Evolutionary conservation across 1,139 yeast species (phyloP).

Genomic region (Candida frijolesensis): DNA sequence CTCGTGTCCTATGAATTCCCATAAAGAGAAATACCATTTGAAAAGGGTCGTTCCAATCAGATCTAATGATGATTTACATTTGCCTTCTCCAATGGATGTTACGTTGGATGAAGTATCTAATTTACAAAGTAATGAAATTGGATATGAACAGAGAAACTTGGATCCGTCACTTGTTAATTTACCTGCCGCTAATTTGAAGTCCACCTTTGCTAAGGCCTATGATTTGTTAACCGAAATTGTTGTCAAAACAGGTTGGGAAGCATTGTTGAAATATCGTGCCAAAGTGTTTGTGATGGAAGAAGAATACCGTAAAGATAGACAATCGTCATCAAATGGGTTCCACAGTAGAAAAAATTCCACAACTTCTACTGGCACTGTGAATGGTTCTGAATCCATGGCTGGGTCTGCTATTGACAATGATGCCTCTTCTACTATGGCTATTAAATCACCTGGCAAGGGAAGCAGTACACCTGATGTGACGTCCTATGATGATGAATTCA

Average conservation of each 20-base stretch:
- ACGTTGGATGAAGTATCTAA: slow-evolving; percentile 63
- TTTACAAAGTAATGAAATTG: slow-evolving; percentile 54
- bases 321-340: slow-evolving; percentile 18
- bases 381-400: slow-evolving; percentile 1
- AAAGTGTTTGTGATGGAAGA: slow-evolving; percentile 94
- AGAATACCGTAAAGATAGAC: slow-evolving; percentile 63
- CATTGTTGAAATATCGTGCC: slow-evolving; percentile 76
- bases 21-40: slow-evolving; percentile 60
- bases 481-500: slow-evolving; percentile 48
- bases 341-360: slow-evolving; percentile 20
- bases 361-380: slow-evolving; percentile 11
- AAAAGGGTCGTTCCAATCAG: slow-evolving; percentile 64
- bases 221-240: slow-evolving; percentile 76
- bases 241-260: slow-evolving; percentile 83
- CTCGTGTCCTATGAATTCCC: slow-evolving; percentile 88
- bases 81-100: slow-evolving; percentile 82
- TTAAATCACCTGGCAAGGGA: slow-evolving; percentile 40
- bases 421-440: slow-evolving; percentile 38
- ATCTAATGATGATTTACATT: slow-evolving; percentile 57
- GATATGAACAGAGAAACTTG: slow-evolving; percentile 54
- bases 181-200: slow-evolving; percentile 75
- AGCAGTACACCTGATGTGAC: slow-evolving; percentile 12
- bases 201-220: slow-evolving; percentile 81
- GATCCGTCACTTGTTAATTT: slow-evolving; percentile 71
- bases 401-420: slow-evolving; percentile 18